Evolutionary conservation across 306 rosid genomes (phyloP), one percentile per base, ranked within the genome.

Genomic region (Astragalus glycyphyllos): DNA sequence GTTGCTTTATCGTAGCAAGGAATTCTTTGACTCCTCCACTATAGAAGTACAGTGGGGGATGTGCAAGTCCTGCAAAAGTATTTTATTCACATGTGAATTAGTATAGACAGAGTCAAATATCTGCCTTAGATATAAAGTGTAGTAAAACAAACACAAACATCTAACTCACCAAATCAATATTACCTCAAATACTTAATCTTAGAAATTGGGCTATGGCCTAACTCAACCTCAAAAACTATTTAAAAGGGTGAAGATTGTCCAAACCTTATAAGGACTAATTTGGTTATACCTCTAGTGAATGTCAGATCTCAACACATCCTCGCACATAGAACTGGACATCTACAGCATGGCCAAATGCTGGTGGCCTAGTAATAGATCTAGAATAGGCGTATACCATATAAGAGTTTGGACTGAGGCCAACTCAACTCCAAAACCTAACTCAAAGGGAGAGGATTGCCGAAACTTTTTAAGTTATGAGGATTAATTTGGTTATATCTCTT

Each of bases 11-110:
- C 54, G 97, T 89, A 68, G 97, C 96, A 72, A 95, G 95, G 72
- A 95, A 95, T 83, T 95, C 97, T 78, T 87, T 92, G 72, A 95
- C 92, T 85, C 99, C 99, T 81, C 99, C 99, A 71, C 87, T 95
- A 70, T 95, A 95, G 76, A 95, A 95, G 81, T 95, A 95, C 54
- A 95, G 80, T 17, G 99, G 90, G 68, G 99, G 96, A 82, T 79
- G 69, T 11, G 99, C 99, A 80, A 95, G 97, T 81, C 99, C 99
- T 95, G 88, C 70, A 79, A 72, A 74, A 69, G 34, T n/a, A 32
- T 66, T 44, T 31, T 62, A 31, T 54, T 50, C 54, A 70, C 59
- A 69, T 42, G 73, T 58, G 17, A n/a, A n/a, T n/a, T n/a, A n/a
- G 71, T 23, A 31, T n/a, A 59, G 58, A 68, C 16, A 3, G 32